Base-by-base conservation (phyloP, 2,329 filamentous ascomycete genomes). In the Pestalotiopsis sp. region DNA sequence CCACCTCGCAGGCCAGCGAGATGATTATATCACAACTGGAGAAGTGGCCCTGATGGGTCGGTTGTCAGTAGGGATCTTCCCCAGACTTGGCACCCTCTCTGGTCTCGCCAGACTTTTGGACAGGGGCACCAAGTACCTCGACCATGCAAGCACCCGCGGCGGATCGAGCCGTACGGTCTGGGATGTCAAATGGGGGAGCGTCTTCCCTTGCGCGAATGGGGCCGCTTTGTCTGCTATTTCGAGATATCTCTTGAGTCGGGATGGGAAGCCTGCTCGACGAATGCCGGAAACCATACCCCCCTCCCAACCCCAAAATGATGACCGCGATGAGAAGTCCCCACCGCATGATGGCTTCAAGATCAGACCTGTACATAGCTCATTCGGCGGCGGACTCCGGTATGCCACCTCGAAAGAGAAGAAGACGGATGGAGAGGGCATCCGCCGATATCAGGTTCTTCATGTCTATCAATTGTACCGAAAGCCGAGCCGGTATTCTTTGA, bases 111-210 rank as follows among this genome's bases (percentile, higher is more conserved):
- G 66, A 35, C 66, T 67, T 11, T 30, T 67, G 59, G 48, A 38
- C 24, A 17, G 66, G 13, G 68, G 55, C 3, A 24, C 22, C 22
- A 30, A 58, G 14, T 58, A 26, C 13, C 14, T 58, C 3, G 56
- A 58, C 4, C 22, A 30, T 30, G 56, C 56, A 30, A 58, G 22
- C 20, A 58, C 56, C 3, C 10, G 26, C 0, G 56, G 56, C 10
- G 56, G 56, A 26, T 69, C 70, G 4, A 68, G 64, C 26, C 68
- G 67, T 4, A 71, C 39, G 14, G 74, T 74, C 1, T 75, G 69
- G 66, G 74, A 76, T 61, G 73, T 76, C 5, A 68, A 71, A 35
- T 76, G 74, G 74, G 74, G 74, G 2, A 74, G 73, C 64, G 65
- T 68, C 22, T 76, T 76, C 60, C 71, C 74, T 14, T 68, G 69